Percentiles rank a stretch among this genome's conserved stretches.
Conservation (phyloP, 352 stramenopile species). For the Phytophthora sp. region DNA sequence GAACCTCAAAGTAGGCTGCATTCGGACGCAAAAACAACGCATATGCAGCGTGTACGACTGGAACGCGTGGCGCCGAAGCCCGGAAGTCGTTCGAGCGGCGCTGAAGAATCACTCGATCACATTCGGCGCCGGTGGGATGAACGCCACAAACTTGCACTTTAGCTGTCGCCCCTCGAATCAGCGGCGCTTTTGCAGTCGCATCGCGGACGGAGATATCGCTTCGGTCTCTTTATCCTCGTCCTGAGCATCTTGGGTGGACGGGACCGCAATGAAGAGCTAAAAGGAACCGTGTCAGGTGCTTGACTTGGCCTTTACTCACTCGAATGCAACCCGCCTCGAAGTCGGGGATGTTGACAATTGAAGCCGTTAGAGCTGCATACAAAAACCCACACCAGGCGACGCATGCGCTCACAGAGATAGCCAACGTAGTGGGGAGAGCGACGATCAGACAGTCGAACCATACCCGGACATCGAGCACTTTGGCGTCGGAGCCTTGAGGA, state of each 20-base stretch:
- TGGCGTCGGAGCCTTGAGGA: too few species aligned
- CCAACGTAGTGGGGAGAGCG: background rate
- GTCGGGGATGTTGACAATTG: too few species aligned
- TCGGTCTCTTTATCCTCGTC: background rate
- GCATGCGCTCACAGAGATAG: too few species aligned
- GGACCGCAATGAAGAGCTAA: background rate
- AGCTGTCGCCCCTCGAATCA: background rate
- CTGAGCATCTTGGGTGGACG: background rate
- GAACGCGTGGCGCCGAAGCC: background rate
- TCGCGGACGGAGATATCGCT: background rate
- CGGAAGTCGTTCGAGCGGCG: conserved; percentile 1
- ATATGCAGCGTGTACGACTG: background rate
- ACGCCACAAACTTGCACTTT: background rate
- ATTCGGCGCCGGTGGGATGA: background rate
- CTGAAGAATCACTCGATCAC: conserved; percentile 5
- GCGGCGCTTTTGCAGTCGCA: conserved; percentile 5
- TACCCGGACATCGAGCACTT: background rate
- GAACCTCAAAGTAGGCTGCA: background rate
- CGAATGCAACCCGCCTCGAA: too few species aligned
- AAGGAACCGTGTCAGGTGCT: too few species aligned
- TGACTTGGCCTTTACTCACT: too few species aligned
- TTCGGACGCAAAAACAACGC: background rate
- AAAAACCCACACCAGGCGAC: too few species aligned
- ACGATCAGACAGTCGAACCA: background rate
- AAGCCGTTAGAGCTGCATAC: too few species aligned